Percentiles rank a stretch among this genome's conserved stretches.
Conservation (phyloP, 768 basidiomycete species). For the Tulasnella sp. region DNA sequence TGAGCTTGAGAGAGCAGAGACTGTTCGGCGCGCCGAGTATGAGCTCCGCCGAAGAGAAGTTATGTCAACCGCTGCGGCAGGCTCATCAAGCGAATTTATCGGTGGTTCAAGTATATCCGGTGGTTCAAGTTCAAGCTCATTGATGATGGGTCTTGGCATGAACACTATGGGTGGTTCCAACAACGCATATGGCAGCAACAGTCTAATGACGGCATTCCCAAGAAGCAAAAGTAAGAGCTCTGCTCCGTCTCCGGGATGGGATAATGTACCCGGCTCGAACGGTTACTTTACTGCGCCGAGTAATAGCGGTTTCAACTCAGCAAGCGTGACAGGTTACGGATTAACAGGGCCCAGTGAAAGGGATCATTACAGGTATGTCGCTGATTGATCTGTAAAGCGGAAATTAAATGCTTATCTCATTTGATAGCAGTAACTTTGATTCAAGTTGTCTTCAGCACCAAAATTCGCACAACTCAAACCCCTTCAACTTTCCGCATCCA, state of each 20-base stretch:
- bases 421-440: background rate
- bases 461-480: background rate
- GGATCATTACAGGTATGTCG: no score
- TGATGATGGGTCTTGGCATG: slow-evolving; percentile 1
- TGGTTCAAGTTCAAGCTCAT: background rate
- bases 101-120: background rate
- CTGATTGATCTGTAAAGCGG: no score
- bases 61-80: slow-evolving; percentile 9
- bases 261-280: no score
- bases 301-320: no score
- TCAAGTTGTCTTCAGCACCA: background rate
- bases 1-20: slow-evolving; percentile 77
- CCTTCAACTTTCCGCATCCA: slow-evolving; percentile 14
- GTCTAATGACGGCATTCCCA: no score
- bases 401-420: no score
- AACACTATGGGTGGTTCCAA: slow-evolving; percentile 1
- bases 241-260: no score
- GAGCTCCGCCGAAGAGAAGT: slow-evolving; percentile 24
- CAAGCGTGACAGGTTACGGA: no score
- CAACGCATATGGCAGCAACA: background rate
- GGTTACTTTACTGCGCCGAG: no score
- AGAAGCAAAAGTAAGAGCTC: no score
- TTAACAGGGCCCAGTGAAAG: no score
- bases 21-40: slow-evolving; percentile 67
- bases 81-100: slow-evolving; percentile 1